A percentile compares a stretch with the other conserved stretches of the same genome.
These are phyloP conservation scores for Termitomyces sp. DNA, from an alignment of 768 basidiomycete species.

Conservation along the genomic window DNA sequence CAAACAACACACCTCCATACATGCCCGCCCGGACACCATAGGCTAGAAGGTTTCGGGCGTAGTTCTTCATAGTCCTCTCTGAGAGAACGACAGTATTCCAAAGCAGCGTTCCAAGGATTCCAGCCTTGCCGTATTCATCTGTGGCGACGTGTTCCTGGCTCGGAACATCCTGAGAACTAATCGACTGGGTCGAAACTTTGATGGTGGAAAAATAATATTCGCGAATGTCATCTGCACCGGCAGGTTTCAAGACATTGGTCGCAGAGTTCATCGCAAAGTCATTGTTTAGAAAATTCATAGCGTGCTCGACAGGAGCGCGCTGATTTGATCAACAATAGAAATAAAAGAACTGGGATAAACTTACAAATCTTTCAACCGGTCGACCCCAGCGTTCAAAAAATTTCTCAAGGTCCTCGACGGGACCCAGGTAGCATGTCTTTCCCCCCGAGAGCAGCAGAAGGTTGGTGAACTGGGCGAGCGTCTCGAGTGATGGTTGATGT, in stretches of 20 bases:
- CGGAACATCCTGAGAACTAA: not conserved
- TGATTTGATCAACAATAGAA: conserved; percentile 21
- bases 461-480: conserved; percentile 56
- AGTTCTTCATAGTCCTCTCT: conserved; percentile 45
- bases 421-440: conserved; percentile 37
- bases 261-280: conserved; percentile 37
- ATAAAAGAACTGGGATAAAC: conserved; percentile 6
- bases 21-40: conserved; percentile 55
- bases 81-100: conserved; percentile 45
- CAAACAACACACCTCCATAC: conserved; percentile 39
- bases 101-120: conserved; percentile 25
- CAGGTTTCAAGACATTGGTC: no score
- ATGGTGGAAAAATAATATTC: conserved; percentile 28
- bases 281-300: conserved; percentile 52
- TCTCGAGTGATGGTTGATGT: conserved; percentile 64
- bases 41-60: conserved; percentile 50
- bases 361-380: conserved; percentile 33
- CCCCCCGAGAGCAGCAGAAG: conserved; percentile 57
- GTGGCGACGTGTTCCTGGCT: not conserved
- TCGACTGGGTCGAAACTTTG: not conserved
- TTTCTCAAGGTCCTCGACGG: conserved; percentile 33
- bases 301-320: conserved; percentile 56
- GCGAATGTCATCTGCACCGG: conserved; percentile 25
- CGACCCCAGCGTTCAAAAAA: conserved; percentile 38
- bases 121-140: conserved; percentile 23